Conservation (phyloP, 2,329 filamentous ascomycete genomes). For the Mycosphaerella arachidis region DNA sequence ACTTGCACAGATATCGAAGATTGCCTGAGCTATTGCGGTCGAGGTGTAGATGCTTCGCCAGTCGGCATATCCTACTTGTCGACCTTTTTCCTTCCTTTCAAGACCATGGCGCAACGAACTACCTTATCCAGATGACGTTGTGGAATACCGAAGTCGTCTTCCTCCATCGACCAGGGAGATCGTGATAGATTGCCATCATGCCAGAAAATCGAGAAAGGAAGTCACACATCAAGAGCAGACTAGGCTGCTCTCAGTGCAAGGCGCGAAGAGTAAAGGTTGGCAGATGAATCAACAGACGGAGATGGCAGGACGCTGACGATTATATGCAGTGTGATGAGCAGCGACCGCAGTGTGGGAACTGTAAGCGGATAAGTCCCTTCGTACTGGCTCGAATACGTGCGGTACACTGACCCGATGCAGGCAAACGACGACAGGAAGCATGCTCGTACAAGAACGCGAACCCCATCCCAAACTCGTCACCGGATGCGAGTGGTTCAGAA, state of each 20-base stretch:
- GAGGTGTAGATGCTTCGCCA: neutral
- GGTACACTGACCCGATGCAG: slow-evolving; percentile 1
- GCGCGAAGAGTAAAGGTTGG: slow-evolving; percentile 26
- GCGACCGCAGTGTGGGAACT: slow-evolving; percentile 18
- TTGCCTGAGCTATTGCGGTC: too few species aligned
- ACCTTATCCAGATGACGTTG: neutral
- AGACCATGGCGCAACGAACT: neutral
- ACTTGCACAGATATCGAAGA: too few species aligned
- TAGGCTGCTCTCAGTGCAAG: slow-evolving; percentile 28
- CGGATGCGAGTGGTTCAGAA: slow-evolving; percentile 7
- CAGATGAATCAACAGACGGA: neutral
- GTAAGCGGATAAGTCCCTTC: slow-evolving; percentile 1
- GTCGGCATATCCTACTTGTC: neutral
- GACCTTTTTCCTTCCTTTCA: neutral
- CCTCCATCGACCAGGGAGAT: neutral
- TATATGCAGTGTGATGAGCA: slow-evolving; percentile 17
- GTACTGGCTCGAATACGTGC: neutral
- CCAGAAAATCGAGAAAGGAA: slow-evolving; percentile 13
- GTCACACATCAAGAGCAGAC: slow-evolving; percentile 23
- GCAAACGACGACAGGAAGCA: slow-evolving; percentile 19
- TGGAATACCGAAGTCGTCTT: neutral
- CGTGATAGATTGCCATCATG: slow-evolving; percentile 4
- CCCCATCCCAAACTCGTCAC: slow-evolving; percentile 8
- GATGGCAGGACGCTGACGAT: neutral
- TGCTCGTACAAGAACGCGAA: slow-evolving; percentile 21